These are phyloP conservation scores for Panellus pusillus DNA, from an alignment of 768 basidiomycete genomes.

Conservation along the genomic window DNA sequence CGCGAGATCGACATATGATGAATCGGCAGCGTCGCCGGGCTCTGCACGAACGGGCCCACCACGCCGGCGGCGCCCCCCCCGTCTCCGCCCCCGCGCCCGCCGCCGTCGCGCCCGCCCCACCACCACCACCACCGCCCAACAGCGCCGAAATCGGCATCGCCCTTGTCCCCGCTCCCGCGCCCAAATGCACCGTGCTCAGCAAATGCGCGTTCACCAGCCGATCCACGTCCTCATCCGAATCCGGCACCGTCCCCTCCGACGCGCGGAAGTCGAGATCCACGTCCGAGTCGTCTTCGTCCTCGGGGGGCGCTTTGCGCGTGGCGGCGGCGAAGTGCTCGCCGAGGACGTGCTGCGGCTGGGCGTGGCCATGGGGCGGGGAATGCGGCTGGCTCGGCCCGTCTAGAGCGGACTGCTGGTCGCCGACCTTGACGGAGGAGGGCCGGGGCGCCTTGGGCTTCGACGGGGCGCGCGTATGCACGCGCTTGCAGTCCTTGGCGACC, in stretches of 20 bases:
- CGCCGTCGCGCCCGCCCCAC: slow-evolving; percentile 54
- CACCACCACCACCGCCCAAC: slow-evolving; percentile 49
- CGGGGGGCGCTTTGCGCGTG: slow-evolving; percentile 38
- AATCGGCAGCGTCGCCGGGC: slow-evolving; percentile 47
- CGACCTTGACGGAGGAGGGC: slow-evolving; percentile 27
- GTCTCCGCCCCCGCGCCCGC: slow-evolving; percentile 28
- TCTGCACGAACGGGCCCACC: slow-evolving; percentile 33
- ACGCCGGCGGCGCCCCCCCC: no score
- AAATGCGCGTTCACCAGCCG: slow-evolving; percentile 53
- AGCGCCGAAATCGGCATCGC: slow-evolving; percentile 57
- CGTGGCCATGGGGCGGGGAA: slow-evolving; percentile 25
- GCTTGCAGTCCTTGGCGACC: slow-evolving; percentile 79
- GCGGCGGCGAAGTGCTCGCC: slow-evolving; percentile 71
- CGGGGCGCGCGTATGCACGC: slow-evolving; percentile 52
- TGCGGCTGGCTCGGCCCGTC: no score
- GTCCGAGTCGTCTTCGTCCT: slow-evolving; percentile 60
- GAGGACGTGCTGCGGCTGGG: slow-evolving; percentile 48
- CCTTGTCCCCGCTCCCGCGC: slow-evolving; percentile 39
- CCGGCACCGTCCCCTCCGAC: slow-evolving; percentile 41
- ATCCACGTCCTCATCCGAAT: slow-evolving; percentile 33
- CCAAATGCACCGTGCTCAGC: slow-evolving; percentile 35
- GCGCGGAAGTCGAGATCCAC: slow-evolving; percentile 77
- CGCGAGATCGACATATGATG: slow-evolving; percentile 70
- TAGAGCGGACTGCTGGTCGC: no score
- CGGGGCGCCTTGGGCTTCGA: slow-evolving; percentile 33